Conservation (phyloP, 345 rosid species). For the Syzygium oleosum region DNA sequence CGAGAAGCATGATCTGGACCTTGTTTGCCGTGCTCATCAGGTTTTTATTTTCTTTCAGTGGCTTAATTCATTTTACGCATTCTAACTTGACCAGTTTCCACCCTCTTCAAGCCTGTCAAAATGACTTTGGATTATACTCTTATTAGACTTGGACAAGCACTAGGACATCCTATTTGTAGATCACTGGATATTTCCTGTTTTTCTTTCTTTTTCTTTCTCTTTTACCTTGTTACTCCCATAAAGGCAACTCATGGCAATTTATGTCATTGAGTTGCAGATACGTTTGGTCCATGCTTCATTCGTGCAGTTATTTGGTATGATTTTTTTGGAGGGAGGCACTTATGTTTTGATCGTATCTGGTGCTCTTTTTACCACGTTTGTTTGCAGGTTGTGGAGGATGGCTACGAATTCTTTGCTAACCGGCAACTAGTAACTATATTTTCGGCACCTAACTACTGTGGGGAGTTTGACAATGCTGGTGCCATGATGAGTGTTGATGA, state of each 20-base stretch:
- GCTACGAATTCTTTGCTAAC: constrained; percentile 82
- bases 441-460: constrained; percentile 86
- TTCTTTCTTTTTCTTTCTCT: background rate
- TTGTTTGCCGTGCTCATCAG: constrained; percentile 91
- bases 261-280: background rate
- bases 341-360: background rate
- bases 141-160: background rate
- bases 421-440: constrained; percentile 81
- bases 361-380: background rate
- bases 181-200: background rate
- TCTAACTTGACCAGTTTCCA: background rate
- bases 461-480: constrained; percentile 78
- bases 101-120: background rate
- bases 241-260: background rate
- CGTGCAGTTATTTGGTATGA: background rate
- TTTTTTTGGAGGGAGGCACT: background rate
- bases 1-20: constrained; percentile 70
- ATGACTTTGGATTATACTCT: background rate
- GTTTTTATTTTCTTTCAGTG: constrained; percentile 15
- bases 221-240: background rate
- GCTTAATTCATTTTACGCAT: background rate
- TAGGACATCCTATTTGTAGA: background rate
- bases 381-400: constrained; percentile 89
- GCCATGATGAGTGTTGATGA: constrained; percentile 70
- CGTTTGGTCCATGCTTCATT: background rate